Base-by-base conservation (phyloP, 2,329 filamentous ascomycete species). In the Aspergillus neoniger region DNA sequence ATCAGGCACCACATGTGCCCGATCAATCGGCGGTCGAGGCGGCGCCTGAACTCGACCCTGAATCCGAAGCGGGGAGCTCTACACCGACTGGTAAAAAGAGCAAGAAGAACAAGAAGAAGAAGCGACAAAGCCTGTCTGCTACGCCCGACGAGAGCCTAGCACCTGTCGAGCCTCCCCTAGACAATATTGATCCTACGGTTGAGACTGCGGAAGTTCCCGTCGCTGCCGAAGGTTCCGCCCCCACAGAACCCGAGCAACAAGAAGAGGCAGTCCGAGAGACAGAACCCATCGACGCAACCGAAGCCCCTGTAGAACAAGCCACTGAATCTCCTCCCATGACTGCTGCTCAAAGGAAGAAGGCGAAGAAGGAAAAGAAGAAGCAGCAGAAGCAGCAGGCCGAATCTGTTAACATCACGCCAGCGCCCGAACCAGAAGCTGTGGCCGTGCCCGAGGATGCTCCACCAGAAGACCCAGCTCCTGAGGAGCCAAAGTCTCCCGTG, bases 301-400 rank as follows among this genome's bases (percentile, higher is more conserved):
- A 63, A 48, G 21, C 17, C 4, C 32, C 44, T n/a, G 60, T 58
- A 41, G 54, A 54, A 5, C 54, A 58, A 48, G 21, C 41, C 39
- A 6, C 57, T 15, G 61, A 62, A 55, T 8, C 55, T 12, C 49
- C 60, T 21, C 57, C 57, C 2, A 62, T 70, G 63, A 69, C 67
- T 9, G 50, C 64, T 5, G 65, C 67, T 19, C 65, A 67, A 36
- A 71, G 66, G 57, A 70, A 65, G 49, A 70, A 72, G 63, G 67
- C 64, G 2, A 69, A 65, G 59, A 72, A 71, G 43, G 66, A 69
- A 10, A 70, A 65, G 58, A 70, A 68, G 57, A 67, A 67, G 53
- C 62, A 62, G 44, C 63, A 65, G 39, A 57, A 51, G 17, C 55
- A 51, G 32, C 47, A 51, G 36, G 38, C 53, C 10, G 43, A 47